Evolutionary conservation across 331 rosid species (phyloP).

Genomic region (Pyracantha coccinea): DNA sequence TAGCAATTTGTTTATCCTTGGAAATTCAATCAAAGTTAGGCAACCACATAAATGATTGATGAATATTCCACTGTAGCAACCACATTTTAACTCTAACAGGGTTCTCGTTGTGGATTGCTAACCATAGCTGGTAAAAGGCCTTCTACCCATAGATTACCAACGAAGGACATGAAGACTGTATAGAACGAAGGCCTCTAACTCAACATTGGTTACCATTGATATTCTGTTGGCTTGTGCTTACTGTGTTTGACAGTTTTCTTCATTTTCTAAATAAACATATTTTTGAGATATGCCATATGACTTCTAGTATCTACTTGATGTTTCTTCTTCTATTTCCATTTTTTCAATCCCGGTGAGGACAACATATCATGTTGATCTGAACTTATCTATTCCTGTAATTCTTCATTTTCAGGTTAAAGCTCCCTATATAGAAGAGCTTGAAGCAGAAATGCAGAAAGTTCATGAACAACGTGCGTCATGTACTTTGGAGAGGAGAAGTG

Average conservation of each 20-base stretch:
- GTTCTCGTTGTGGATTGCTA: too few species aligned
- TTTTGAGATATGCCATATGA: background rate
- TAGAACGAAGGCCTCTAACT: background rate
- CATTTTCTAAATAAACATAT: background rate
- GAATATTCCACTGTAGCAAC: background rate
- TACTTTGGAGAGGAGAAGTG: constrained; percentile 58
- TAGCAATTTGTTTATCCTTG: background rate
- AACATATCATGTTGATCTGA: background rate
- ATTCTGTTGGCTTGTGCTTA: background rate
- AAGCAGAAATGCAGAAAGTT: constrained; percentile 80
- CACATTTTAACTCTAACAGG: background rate
- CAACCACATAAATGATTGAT: background rate
- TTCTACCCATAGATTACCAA: too few species aligned
- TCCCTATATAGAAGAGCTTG: constrained; percentile 87
- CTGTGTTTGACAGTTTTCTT: background rate
- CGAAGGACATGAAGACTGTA: too few species aligned
- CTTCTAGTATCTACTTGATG: background rate
- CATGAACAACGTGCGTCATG: constrained; percentile 77
- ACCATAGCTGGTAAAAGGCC: too few species aligned
- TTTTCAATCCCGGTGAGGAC: background rate
- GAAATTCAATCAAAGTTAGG: background rate
- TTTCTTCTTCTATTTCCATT: background rate
- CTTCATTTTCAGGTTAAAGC: constrained; percentile 69
- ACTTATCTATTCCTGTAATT: background rate
- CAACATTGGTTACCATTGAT: background rate